phyloP scores from a whole-genome alignment of 1,284 basidiomycete genomes.

The Boletus semigastroideus region DNA sequence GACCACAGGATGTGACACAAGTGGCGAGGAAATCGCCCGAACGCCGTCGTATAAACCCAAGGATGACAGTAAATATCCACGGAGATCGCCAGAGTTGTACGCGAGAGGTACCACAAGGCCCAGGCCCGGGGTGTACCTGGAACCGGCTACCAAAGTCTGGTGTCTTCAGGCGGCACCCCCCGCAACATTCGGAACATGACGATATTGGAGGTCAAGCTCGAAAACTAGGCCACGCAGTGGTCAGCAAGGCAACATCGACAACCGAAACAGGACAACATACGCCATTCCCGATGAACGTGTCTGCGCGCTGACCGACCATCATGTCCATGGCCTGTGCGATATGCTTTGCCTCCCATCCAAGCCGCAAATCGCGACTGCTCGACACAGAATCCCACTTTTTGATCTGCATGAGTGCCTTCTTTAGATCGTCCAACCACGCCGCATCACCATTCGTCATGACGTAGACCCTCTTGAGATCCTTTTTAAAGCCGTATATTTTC shows the following conservation, averaged over 20 bases:
- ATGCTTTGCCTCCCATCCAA: slow-evolving; percentile 46
- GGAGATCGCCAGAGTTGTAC: neutral
- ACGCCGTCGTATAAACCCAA: slow-evolving; percentile 1
- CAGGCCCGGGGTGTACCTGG: neutral
- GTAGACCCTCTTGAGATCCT: slow-evolving; percentile 37
- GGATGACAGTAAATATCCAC: neutral
- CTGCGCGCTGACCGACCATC: slow-evolving; percentile 48
- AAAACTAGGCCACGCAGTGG: slow-evolving; percentile 41
- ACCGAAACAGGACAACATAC: slow-evolving; percentile 34
- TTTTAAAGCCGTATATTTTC: slow-evolving; percentile 12
- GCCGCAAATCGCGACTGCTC: slow-evolving; percentile 44
- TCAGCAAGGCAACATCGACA: slow-evolving; percentile 1
- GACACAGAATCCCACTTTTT: slow-evolving; percentile 40
- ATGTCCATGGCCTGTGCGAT: slow-evolving; percentile 53
- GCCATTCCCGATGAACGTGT: slow-evolving; percentile 57
- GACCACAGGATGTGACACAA: neutral
- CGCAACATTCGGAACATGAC: slow-evolving; percentile 50
- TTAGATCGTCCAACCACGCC: slow-evolving; percentile 36
- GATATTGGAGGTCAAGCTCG: slow-evolving; percentile 55
- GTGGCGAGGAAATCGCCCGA: neutral
- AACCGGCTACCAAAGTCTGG: slow-evolving; percentile 38
- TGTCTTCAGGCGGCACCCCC: slow-evolving; percentile 30
- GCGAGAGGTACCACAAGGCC: neutral
- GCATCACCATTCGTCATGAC: slow-evolving; percentile 44
- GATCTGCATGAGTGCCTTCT: slow-evolving; percentile 29